phyloP scores from a whole-genome alignment of 495 filamentous ascomycete species.

The Rhizodiscina lignyota region DNA sequence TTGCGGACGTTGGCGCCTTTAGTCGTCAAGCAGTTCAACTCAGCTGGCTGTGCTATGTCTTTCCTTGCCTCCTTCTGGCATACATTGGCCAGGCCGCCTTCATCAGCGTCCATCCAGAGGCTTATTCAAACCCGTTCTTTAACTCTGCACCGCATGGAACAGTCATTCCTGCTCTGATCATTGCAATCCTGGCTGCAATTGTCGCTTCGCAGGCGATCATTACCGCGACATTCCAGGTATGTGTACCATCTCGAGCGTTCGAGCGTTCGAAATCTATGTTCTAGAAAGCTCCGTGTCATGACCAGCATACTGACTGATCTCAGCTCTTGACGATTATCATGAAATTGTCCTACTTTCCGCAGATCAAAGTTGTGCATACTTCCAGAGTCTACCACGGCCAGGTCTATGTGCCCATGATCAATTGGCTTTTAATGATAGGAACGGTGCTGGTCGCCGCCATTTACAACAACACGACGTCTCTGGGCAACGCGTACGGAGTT shows the following conservation, averaged over 20 bases:
- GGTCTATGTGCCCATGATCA: conserved; percentile 51
- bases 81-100: conserved; percentile 60
- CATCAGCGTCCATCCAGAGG: conserved; percentile 39
- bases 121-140: conserved; percentile 55
- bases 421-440: conserved; percentile 56
- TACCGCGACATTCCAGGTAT: conserved; percentile 42
- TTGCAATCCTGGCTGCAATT: conserved; percentile 51
- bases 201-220: conserved; percentile 65
- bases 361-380: conserved; percentile 50
- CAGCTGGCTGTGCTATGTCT: conserved; percentile 45
- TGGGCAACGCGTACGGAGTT: conserved; percentile 34
- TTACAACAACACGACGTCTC: conserved; percentile 44
- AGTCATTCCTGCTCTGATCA: conserved; percentile 43
- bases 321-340: conserved; percentile 54
- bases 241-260: too few relatives aligned
- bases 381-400: conserved; percentile 48
- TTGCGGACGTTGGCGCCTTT: conserved; percentile 58
- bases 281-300: too few relatives aligned
- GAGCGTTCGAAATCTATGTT: too few relatives aligned
- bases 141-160: conserved; percentile 45
- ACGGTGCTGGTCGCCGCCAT: conserved; percentile 49
- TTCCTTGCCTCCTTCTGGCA: conserved; percentile 49
- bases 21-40: conserved; percentile 42
- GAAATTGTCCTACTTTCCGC: conserved; percentile 56
- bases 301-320: too few relatives aligned